A percentile compares a stretch with the other conserved stretches of the same genome.
Conservation (phyloP, 495 filamentous ascomycete species). For the Podospora didyma region DNA sequence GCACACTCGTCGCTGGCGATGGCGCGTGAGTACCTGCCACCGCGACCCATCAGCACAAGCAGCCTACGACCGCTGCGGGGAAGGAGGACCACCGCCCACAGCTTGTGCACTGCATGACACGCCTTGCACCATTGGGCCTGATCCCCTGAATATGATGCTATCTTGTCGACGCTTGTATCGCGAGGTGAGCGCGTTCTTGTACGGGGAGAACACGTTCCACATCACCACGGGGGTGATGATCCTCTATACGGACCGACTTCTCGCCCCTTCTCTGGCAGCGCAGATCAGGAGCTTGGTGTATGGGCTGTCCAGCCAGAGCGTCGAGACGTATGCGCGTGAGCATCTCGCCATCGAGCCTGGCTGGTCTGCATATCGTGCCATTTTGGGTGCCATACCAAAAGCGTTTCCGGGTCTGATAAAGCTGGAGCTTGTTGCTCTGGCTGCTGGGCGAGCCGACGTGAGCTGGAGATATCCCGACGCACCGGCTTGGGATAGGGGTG, state of each 20-base stretch:
- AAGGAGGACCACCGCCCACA: slow-evolving; percentile 10
- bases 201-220: slow-evolving; percentile 17
- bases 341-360: slow-evolving; percentile 9
- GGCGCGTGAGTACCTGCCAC: slow-evolving; percentile 16
- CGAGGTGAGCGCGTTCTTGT: slow-evolving; percentile 21
- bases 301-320: neutral
- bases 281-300: slow-evolving; percentile 3
- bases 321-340: slow-evolving; percentile 8
- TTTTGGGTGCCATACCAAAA: slow-evolving; percentile 5
- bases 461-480: neutral
- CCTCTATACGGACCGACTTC: slow-evolving; percentile 2
- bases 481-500: neutral
- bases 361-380: slow-evolving; percentile 4
- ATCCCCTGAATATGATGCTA: slow-evolving; percentile 8
- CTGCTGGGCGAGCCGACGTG: neutral
- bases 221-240: slow-evolving; percentile 7
- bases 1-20: slow-evolving; percentile 12
- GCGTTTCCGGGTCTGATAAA: slow-evolving; percentile 9
- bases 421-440: slow-evolving; percentile 4
- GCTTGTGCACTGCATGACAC: slow-evolving; percentile 6
- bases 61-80: slow-evolving; percentile 11
- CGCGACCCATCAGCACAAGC: slow-evolving; percentile 10
- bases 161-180: slow-evolving; percentile 12
- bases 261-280: neutral
- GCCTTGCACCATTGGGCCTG: slow-evolving; percentile 5